phyloP scores from a whole-genome alignment of 345 rosid species.

The Trapa incisa region DNA sequence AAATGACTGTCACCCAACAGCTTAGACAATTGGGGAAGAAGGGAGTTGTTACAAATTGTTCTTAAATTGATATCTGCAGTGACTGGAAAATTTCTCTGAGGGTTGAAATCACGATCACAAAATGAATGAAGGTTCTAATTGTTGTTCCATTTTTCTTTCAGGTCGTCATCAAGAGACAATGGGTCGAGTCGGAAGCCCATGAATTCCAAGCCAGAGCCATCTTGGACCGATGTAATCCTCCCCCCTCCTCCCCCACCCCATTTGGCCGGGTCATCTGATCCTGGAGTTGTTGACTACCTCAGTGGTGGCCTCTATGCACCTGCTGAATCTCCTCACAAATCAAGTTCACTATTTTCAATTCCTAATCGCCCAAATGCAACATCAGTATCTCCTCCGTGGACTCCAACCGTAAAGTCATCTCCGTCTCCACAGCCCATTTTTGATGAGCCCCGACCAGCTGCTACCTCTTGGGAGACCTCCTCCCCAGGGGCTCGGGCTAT shows the following conservation, averaged over 20 bases:
- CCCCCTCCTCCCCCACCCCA: conserved; percentile 77
- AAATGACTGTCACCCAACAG: too few species aligned
- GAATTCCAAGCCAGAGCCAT: conserved; percentile 20
- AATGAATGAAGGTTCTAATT: not conserved
- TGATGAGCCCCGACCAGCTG: conserved; percentile 53
- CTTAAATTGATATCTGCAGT: not conserved
- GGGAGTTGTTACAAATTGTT: not conserved
- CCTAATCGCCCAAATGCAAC: conserved; percentile 20
- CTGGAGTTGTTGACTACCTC: conserved; percentile 57
- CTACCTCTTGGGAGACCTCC: conserved; percentile 62
- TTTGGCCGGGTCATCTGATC: conserved; percentile 10
- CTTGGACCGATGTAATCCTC: conserved; percentile 30
- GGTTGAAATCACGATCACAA: not conserved
- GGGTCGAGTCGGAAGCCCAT: conserved; percentile 38
- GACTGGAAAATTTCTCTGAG: not conserved
- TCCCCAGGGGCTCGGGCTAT: conserved; percentile 20
- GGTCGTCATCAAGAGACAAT: conserved; percentile 47
- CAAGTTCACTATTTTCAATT: conserved; percentile 20
- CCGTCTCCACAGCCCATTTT: conserved; percentile 30
- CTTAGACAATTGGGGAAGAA: too few species aligned
- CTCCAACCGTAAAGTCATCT: conserved; percentile 13
- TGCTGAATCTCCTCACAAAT: conserved; percentile 23
- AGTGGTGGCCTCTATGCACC: conserved; percentile 78
- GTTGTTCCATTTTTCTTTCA: conserved; percentile 15
- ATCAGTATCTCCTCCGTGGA: conserved; percentile 25